These are phyloP conservation scores for Blumeria graminis DNA, from an alignment of 2,329 filamentous ascomycete genomes.

Conservation along the genomic window DNA sequence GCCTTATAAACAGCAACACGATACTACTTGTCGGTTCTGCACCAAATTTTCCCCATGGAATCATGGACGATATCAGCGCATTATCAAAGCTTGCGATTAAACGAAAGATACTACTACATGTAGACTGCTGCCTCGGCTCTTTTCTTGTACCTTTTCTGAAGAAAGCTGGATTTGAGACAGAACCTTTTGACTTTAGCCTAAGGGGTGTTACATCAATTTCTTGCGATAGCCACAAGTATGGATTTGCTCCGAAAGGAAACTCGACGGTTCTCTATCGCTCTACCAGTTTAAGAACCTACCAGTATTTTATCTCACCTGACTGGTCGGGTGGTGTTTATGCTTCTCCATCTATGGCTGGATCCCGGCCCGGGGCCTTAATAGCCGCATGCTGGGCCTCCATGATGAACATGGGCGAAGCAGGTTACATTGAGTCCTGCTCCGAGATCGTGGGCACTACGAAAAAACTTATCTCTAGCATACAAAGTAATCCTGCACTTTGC, in stretches of 20 bases:
- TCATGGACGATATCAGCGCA: conserved; percentile 79
- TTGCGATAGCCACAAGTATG: conserved; percentile 97
- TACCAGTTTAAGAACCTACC: conserved; percentile 53
- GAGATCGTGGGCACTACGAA: conserved; percentile 74
- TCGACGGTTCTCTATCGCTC: conserved; percentile 79
- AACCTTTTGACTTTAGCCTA: conserved; percentile 79
- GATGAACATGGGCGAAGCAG: conserved; percentile 66
- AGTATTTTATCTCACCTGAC: conserved; percentile 89
- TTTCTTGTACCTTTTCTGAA: conserved; percentile 85
- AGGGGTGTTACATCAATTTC: conserved; percentile 88
- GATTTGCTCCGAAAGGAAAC: conserved; percentile 95
- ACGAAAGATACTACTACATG: conserved; percentile 68
- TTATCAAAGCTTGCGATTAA: conserved; percentile 64
- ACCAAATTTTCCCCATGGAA: conserved; percentile 94
- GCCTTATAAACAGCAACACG: conserved; percentile 85
- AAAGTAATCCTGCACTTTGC: conserved; percentile 40
- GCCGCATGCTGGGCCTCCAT: conserved; percentile 88
- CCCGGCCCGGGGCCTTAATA: conserved; percentile 77
- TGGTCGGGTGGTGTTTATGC: conserved; percentile 95
- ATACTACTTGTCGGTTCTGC: conserved; percentile 81
- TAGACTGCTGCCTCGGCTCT: conserved; percentile 92
- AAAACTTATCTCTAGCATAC: conserved; percentile 54
- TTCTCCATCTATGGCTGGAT: conserved; percentile 75
- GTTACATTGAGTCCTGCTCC: conserved; percentile 69
- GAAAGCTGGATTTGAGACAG: conserved; percentile 75